Percentiles rank a stretch among this genome's conserved stretches.
These are phyloP conservation scores for Hypoxylon trugodes DNA, from an alignment of 495 filamentous ascomycete genomes.

Conservation along the genomic window DNA sequence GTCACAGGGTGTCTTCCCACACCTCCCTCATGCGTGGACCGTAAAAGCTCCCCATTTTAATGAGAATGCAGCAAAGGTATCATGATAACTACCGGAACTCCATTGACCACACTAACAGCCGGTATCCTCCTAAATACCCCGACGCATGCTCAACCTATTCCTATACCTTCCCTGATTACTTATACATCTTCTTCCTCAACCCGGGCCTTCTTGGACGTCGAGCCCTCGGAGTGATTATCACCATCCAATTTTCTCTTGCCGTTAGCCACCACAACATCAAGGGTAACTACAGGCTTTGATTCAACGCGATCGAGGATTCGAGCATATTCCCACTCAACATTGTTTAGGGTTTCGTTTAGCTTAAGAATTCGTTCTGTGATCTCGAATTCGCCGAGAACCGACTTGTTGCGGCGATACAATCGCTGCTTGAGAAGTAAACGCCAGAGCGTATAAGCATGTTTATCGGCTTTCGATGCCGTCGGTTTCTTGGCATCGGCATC, in stretches of 20 bases:
- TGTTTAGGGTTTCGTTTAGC: constrained; percentile 77
- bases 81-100: constrained; percentile 32
- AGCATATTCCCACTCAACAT: constrained; percentile 85
- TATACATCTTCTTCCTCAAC: constrained; percentile 43
- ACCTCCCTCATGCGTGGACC: neutral
- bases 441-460: constrained; percentile 78
- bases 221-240: constrained; percentile 5
- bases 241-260: constrained; percentile 41
- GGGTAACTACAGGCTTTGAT: constrained; percentile 12
- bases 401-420: constrained; percentile 78
- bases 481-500: constrained; percentile 30
- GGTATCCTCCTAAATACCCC: neutral
- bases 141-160: neutral
- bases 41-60: neutral
- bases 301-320: constrained; percentile 62
- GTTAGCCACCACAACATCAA: constrained; percentile 12
- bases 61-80: constrained; percentile 32
- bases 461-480: constrained; percentile 45
- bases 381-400: constrained; percentile 81
- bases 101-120: constrained; percentile 10
- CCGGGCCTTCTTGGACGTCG: constrained; percentile 48
- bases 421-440: constrained; percentile 82
- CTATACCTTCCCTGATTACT: constrained; percentile 1
- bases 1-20: neutral
- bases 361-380: constrained; percentile 78